Conservation (phyloP, 768 basidiomycete genomes). For the Tricholoma flavovirens region DNA sequence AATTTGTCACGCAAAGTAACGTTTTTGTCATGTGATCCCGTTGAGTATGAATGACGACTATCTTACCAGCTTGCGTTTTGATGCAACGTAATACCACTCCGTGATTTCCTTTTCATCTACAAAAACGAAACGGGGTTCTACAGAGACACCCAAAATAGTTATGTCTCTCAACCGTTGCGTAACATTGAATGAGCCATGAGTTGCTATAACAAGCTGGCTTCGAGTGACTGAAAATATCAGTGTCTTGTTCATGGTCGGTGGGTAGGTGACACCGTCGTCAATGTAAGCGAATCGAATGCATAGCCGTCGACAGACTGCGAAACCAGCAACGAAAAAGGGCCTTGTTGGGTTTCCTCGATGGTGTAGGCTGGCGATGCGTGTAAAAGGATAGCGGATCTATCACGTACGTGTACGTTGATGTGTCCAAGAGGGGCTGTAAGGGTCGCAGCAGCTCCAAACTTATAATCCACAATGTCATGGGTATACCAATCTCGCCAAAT, state of each 20-base stretch:
- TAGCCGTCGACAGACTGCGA: constrained; percentile 40
- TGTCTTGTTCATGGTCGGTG: constrained; percentile 47
- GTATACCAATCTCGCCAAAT: constrained; percentile 75
- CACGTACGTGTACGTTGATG: constrained; percentile 74
- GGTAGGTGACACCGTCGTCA: constrained; percentile 63
- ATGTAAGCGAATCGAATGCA: constrained; percentile 58
- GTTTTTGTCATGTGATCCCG: no score
- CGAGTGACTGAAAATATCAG: constrained; percentile 38
- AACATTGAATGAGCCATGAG: constrained; percentile 37
- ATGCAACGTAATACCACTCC: constrained; percentile 34
- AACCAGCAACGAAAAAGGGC: constrained; percentile 59
- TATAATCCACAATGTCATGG: constrained; percentile 45
- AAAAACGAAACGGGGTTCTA: constrained; percentile 32
- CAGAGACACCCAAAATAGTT: constrained; percentile 52
- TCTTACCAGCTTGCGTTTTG: constrained; percentile 38
- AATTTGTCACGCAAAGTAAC: no score
- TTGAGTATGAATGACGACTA: no score
- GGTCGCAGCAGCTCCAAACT: constrained; percentile 36
- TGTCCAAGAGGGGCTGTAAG: constrained; percentile 66
- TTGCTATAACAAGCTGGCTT: constrained; percentile 32
- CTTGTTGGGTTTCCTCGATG: constrained; percentile 55
- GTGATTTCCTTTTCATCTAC: constrained; percentile 30
- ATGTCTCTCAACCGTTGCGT: constrained; percentile 43
- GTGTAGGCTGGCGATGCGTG: constrained; percentile 64
- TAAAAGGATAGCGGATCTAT: constrained; percentile 58